Base-by-base conservation (phyloP, 306 rosid genomes). In the Pachyrhizus erosus region DNA sequence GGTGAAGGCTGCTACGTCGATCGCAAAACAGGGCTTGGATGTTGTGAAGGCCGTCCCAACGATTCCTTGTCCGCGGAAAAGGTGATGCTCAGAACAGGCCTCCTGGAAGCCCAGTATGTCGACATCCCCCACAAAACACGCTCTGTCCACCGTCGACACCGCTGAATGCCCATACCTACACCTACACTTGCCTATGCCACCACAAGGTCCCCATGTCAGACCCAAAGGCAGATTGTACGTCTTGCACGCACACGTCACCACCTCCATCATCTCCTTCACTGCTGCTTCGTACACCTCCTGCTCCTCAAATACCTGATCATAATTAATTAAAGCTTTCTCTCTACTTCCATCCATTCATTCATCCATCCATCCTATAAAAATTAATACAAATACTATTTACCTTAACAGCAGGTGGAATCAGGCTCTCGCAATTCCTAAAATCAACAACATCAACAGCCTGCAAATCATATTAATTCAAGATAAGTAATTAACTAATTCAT, bases 131-230 rank as follows among this genome's bases (percentile, higher is more conserved):
- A 88, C 87, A 24, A 39, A 83, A 20, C 93, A 89, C 12, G 93
- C 93, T 2, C 87, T 34, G 13, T 89, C 91, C 18, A 89, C 91
- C 0, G 83, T 91, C 2, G 93, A 91, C 8, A 89, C 72, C 34
- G 77, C 48, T 0, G 87, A 80, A 42, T 71, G 84, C 1, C 80
- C 78, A 73, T 87, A 80, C 1, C 86, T 85, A 1, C 77, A 82
- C 71, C 84, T 80, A 0, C 87, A 34, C 5, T 5, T 78, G 79
- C 87, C 80, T 84, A 27, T 91, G 89, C 26, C n/a, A n/a, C 49
- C 29, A 58, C 96, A 90, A 0, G 94, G 90, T 0, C 86, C 90
- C 96, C 96, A 91, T 12, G 92, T 88, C 2, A 85, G 89, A 2
- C 86, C 91, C 18, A 90, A 75, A 2, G 94, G 92, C 77, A 91